Base-by-base conservation (phyloP, 345 rosid species). In the Lumnitzera racemosa region DNA sequence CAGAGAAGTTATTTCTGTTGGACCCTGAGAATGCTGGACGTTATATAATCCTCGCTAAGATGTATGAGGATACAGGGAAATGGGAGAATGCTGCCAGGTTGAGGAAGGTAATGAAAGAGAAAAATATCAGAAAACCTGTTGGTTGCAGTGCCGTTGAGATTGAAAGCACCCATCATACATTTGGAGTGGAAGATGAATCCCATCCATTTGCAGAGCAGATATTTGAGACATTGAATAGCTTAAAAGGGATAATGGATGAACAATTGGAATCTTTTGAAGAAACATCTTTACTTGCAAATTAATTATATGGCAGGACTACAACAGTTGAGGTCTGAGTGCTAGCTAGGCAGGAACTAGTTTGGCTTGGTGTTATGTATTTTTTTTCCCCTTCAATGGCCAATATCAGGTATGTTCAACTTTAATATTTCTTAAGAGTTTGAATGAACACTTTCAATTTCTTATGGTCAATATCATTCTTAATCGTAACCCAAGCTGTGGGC, bases 11-110 rank as follows among this genome's bases (percentile, higher is more conserved):
- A 46, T 60, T 60, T 25, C 43, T 14, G 55, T 17, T 60, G 55
- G 63, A 60, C 13, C 63, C 63, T 31, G 55, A 60, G 11, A 60
- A 60, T 13, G 63, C 63, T 24, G 63, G 63, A 14, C 41, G 55
- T 13, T 60, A 60, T 15, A 29, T 60, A 31, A 43, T 60, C 25
- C 63, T 49, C 13, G 63, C 63, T 20, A 60, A 60, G 36, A 60
- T 60, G 55, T 60, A 60, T 3, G 53, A 60, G 51, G 55, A 60
- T 48, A 54, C n/a, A 0, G 63, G 55, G 20, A 41, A 54, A 13
- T 49, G 51, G 63, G 23, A 59, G 31, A 46, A 60, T 49, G 63
- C 31, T 48, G 63, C 63, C 15, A 60, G 47, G 51, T 41, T 50
- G 31, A 60, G 63, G 53, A 60, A 60, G 46, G 46, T 29, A 54